Percentiles rank a stretch among this genome's conserved stretches.
These are phyloP conservation scores for Lecanoromycetidae sp. DNA, from an alignment of 2,329 filamentous ascomycete genomes.

Conservation along the genomic window DNA sequence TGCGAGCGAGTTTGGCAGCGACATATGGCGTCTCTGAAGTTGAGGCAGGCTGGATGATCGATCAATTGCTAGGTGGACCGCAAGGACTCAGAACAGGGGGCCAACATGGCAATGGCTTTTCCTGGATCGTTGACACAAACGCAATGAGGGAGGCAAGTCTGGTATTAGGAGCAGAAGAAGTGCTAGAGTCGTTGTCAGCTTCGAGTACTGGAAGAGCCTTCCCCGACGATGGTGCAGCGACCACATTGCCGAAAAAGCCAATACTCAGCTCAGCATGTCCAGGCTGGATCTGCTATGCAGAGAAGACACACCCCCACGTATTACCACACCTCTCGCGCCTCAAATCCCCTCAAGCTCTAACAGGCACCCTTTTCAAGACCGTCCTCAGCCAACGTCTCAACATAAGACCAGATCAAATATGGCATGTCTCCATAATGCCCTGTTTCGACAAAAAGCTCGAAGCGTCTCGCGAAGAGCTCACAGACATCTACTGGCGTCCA, in stretches of 20 bases:
- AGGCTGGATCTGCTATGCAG: constrained; percentile 97
- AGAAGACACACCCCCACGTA: constrained; percentile 92
- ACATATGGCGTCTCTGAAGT: constrained; percentile 62
- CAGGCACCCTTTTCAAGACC: constrained; percentile 82
- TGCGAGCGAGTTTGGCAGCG: constrained; percentile 76
- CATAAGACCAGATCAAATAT: constrained; percentile 68
- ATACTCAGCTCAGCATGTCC: constrained; percentile 78
- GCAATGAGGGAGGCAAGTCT: constrained; percentile 68
- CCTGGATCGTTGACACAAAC: constrained; percentile 87
- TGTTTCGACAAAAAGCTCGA: constrained; percentile 99
- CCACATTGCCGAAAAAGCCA: constrained; percentile 28
- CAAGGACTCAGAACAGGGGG: constrained; percentile 59
- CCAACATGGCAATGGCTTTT: constrained; percentile 61
- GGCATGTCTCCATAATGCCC: constrained; percentile 93
- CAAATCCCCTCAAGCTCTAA: constrained; percentile 87
- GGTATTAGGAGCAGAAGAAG: constrained; percentile 66
- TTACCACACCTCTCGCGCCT: constrained; percentile 80
- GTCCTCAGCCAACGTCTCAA: constrained; percentile 60
- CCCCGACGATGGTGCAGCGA: constrained; percentile 16
- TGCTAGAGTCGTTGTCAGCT: constrained; percentile 23
- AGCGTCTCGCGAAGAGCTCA: constrained; percentile 84
- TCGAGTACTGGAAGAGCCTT: constrained; percentile 9
- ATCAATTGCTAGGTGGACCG: constrained; percentile 62
- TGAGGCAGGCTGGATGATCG: constrained; percentile 70
- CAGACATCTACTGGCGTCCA: constrained; percentile 57